phyloP scores from a whole-genome alignment of 495 filamentous ascomycete genomes.

The Oidiodendron maius region DNA sequence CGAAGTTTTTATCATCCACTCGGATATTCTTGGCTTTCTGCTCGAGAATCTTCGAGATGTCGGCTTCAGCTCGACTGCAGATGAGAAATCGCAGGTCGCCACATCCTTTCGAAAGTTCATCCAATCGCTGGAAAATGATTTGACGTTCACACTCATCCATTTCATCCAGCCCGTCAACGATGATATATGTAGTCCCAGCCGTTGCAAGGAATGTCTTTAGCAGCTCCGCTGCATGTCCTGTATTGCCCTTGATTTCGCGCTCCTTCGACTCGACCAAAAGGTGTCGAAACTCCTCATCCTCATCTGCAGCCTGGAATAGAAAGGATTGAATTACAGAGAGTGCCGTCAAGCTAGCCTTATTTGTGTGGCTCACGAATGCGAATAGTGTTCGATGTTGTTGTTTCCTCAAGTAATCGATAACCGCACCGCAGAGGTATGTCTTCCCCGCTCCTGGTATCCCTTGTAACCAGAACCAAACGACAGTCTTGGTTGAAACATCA shows the following conservation, averaged over 20 bases:
- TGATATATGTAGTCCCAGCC: conserved; percentile 18
- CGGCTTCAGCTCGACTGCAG: conserved; percentile 11
- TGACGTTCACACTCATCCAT: conserved; percentile 21
- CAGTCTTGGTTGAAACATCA: neutral
- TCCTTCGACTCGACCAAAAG: conserved; percentile 12
- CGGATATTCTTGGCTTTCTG: conserved; percentile 11
- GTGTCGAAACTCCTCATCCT: conserved; percentile 20
- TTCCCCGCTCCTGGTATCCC: conserved; percentile 29
- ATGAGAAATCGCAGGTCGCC: conserved; percentile 16
- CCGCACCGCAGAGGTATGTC: conserved; percentile 17
- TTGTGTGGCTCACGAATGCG: conserved; percentile 22
- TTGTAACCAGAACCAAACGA: conserved; percentile 20
- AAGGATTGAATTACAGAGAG: conserved; percentile 23
- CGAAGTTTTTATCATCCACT: conserved; percentile 18
- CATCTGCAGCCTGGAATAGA: conserved; percentile 22
- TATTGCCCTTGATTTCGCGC: conserved; percentile 10
- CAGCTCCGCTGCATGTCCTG: conserved; percentile 7
- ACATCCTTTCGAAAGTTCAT: conserved; percentile 13
- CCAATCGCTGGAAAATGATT: conserved; percentile 13
- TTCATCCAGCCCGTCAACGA: conserved; percentile 27
- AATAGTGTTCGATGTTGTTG: conserved; percentile 10
- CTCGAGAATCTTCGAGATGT: conserved; percentile 9
- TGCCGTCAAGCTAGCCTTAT: conserved; percentile 14
- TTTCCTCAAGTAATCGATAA: conserved; percentile 7
- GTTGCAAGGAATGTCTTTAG: conserved; percentile 11